phyloP scores from a whole-genome alignment of 805 yeast species.

The Candida chauliodis region DNA sequence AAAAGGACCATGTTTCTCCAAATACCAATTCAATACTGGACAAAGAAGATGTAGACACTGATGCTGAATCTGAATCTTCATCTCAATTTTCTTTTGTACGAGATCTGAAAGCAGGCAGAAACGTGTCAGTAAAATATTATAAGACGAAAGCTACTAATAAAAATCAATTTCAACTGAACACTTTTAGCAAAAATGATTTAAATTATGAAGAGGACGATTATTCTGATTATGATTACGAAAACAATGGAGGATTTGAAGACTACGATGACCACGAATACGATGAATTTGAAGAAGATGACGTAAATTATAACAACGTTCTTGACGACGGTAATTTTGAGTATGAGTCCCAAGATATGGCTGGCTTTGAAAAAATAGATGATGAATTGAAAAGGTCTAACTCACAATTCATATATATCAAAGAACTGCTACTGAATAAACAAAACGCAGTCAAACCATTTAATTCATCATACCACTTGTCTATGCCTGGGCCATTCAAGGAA shows the following conservation, averaged over 20 bases:
- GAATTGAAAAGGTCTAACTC: neutral
- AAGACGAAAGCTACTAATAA: constrained; percentile 22
- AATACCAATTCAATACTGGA: neutral
- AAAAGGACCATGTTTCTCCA: neutral
- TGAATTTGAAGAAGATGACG: constrained; percentile 9
- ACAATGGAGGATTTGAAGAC: constrained; percentile 26
- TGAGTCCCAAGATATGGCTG: neutral
- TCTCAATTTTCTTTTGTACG: constrained; percentile 41
- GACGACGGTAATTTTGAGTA: constrained; percentile 11
- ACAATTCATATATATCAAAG: too few species aligned
- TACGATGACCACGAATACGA: constrained; percentile 21
- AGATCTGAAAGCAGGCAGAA: constrained; percentile 40
- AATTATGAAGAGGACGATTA: constrained; percentile 29
- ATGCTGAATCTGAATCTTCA: constrained; percentile 19
- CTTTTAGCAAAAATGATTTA: constrained; percentile 26
- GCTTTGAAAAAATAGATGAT: neutral
- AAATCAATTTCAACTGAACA: constrained; percentile 14
- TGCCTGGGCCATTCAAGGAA: constrained; percentile 15
- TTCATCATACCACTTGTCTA: constrained; percentile 26
- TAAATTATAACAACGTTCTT: constrained; percentile 14
- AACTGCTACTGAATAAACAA: too few species aligned
- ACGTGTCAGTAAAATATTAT: constrained; percentile 42
- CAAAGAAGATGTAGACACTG: constrained; percentile 4
- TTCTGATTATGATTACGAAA: constrained; percentile 42
- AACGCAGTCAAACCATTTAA: constrained; percentile 14